phyloP scores from a whole-genome alignment of 352 stramenopile species.

The Globisporangium spiculum region DNA sequence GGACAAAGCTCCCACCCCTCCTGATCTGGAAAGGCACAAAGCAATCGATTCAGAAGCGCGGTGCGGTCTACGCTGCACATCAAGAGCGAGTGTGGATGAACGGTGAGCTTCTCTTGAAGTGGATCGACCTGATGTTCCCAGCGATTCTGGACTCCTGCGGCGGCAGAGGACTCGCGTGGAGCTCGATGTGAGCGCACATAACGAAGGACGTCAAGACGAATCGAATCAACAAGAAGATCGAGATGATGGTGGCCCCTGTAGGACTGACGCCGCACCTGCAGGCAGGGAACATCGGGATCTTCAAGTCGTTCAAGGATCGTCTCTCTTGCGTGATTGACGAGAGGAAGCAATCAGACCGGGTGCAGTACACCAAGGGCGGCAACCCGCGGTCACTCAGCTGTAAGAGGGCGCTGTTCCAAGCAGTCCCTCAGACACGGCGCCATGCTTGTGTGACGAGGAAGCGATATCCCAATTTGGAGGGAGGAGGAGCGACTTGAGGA shows the following conservation, averaged over 20 bases:
- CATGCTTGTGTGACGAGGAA: too few relatives aligned
- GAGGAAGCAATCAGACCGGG: neutral
- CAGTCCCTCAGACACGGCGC: too few relatives aligned
- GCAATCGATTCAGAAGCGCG: constrained; percentile 8
- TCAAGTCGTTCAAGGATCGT: constrained; percentile 13
- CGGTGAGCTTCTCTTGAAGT: constrained; percentile 5
- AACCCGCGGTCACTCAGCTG: constrained; percentile 9
- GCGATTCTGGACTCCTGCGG: constrained; percentile 1
- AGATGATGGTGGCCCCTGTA: neutral
- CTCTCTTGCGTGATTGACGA: constrained; percentile 4
- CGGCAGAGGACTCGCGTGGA: neutral
- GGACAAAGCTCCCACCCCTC: constrained; percentile 6
- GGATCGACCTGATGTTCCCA: constrained; percentile 6
- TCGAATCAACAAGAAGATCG: neutral
- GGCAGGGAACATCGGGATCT: constrained; percentile 5
- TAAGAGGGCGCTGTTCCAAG: too few relatives aligned
- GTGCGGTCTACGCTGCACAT: neutral
- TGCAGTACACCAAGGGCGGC: constrained; percentile 2
- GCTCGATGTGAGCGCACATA: neutral
- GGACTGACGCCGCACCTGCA: constrained; percentile 9
- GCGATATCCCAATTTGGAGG: too few relatives aligned
- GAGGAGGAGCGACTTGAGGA: too few relatives aligned
- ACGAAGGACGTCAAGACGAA: neutral
- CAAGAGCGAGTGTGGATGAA: constrained; percentile 10
- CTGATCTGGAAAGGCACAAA: constrained; percentile 7